phyloP scores from a whole-genome alignment of 805 yeast genomes.

The Nakazawaea pomicola region DNA sequence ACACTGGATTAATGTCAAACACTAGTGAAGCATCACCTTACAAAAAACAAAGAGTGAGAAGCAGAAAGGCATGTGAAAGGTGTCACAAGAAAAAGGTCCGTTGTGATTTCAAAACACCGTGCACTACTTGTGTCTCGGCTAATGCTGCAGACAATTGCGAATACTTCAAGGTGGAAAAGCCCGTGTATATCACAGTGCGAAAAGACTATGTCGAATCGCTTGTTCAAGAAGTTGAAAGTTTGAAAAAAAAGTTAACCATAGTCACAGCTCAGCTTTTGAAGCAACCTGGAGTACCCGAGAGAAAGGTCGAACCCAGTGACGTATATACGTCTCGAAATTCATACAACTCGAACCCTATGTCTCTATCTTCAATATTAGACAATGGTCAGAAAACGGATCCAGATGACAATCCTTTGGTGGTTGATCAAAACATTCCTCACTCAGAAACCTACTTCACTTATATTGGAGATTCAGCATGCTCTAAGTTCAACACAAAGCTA shows the following conservation, averaged over 20 bases:
- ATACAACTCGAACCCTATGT: conserved; percentile 4
- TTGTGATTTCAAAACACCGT: conserved; percentile 10
- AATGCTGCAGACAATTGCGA: conserved; percentile 4
- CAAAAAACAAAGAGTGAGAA: conserved; percentile 6
- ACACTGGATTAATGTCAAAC: too few species aligned
- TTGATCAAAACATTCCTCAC: conserved; percentile 12
- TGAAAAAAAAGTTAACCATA: conserved; percentile 3
- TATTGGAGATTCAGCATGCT: conserved; percentile 13
- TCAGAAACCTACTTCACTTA: conserved; percentile 2
- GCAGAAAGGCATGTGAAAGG: conserved; percentile 10
- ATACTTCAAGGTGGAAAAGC: conserved; percentile 8
- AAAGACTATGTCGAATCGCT: conserved; percentile 10
- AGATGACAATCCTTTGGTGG: conserved; percentile 8
- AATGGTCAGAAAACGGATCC: conserved; percentile 7
- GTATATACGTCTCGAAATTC: too few species aligned
- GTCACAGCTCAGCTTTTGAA: conserved; percentile 7
- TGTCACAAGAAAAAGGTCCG: conserved; percentile 11
- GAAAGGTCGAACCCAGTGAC: too few species aligned
- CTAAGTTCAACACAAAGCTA: conserved; percentile 12
- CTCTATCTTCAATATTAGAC: conserved; percentile 3
- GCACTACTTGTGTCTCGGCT: conserved; percentile 7
- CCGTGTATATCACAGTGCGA: conserved; percentile 4
- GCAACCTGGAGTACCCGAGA: conserved; percentile 10
- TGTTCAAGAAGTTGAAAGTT: conserved; percentile 1
- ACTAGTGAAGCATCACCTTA: too few species aligned